These are phyloP conservation scores for Leptographium radiaticola DNA, from an alignment of 2,329 filamentous ascomycete genomes.

Conservation along the genomic window DNA sequence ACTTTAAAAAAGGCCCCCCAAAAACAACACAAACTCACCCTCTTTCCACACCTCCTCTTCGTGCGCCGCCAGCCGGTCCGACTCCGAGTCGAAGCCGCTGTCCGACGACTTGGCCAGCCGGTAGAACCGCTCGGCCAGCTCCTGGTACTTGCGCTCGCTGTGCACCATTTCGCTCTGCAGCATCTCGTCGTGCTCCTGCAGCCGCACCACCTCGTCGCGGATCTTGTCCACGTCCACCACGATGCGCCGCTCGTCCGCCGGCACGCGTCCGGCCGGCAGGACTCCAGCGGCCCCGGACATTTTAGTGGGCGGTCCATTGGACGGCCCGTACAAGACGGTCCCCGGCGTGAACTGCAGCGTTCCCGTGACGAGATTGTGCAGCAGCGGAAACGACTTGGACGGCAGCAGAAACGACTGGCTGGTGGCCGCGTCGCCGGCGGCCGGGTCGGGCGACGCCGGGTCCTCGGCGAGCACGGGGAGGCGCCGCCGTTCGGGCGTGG, in stretches of 20 bases:
- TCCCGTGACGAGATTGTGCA: conserved; percentile 12
- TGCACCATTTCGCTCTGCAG: conserved; percentile 12
- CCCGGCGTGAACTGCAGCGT: conserved; percentile 11
- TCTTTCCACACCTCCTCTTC: conserved; percentile 5
- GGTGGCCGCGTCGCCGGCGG: conserved; percentile 6
- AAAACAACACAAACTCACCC: conserved; percentile 5
- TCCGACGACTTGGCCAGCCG: conserved; percentile 5
- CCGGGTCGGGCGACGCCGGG: conserved; percentile 9
- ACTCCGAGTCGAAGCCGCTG: conserved; percentile 2
- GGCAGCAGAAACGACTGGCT: conserved; percentile 13
- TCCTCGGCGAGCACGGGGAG: conserved; percentile 6
- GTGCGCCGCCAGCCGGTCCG: conserved; percentile 4
- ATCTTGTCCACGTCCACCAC: conserved; percentile 21
- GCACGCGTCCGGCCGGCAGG: conserved; percentile 7
- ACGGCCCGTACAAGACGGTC: conserved; percentile 6
- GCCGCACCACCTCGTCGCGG: conserved; percentile 17
- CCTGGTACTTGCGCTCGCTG: conserved; percentile 12
- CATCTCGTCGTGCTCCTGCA: conserved; percentile 15
- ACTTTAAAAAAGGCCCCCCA: too few species aligned
- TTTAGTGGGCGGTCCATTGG: not conserved
- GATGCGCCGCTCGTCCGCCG: conserved; percentile 12
- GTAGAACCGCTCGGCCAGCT: conserved; percentile 10
- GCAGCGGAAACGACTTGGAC: conserved; percentile 11
- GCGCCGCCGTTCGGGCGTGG: not conserved
- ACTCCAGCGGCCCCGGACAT: conserved; percentile 2